These are phyloP conservation scores for Botrytis galanthina DNA, from an alignment of 2,329 filamentous ascomycete species.

Conservation along the genomic window DNA sequence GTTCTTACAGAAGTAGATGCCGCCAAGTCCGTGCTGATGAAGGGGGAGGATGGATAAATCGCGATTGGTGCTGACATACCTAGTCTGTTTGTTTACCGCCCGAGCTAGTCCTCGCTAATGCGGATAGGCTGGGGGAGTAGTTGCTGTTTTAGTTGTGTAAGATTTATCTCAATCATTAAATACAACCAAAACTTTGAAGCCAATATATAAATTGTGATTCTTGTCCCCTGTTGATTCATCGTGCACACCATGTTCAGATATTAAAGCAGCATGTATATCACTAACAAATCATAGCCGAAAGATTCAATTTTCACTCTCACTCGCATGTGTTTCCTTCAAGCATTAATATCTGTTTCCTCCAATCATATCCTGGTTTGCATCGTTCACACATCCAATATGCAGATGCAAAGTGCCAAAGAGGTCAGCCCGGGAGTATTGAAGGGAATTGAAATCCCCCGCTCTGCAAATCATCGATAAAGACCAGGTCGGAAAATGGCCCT, in stretches of 20 bases:
- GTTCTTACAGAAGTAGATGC: conserved; percentile 6
- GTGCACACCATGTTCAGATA: neutral
- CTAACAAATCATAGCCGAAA: conserved; percentile 13
- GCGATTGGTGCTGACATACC: neutral
- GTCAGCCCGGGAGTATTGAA: neutral
- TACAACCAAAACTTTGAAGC: neutral
- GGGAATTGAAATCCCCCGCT: conserved; percentile 17
- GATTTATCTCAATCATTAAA: neutral
- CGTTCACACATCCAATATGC: conserved; percentile 6
- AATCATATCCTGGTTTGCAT: neutral
- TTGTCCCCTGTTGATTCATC: neutral
- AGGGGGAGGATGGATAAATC: neutral
- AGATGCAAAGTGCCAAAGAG: neutral
- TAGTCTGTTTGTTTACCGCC: conserved; percentile 6
- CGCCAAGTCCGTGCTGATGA: conserved; percentile 12
- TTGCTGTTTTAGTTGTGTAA: neutral
- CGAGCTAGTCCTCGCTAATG: conserved; percentile 17
- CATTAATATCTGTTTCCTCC: neutral
- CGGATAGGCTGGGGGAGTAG: neutral
- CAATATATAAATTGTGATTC: neutral
- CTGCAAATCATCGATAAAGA: conserved; percentile 18
- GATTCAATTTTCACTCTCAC: conserved; percentile 2
- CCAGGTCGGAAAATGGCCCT: neutral
- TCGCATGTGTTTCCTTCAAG: conserved; percentile 8
- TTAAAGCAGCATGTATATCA: conserved; percentile 12